Evolutionary conservation across 2,329 filamentous ascomycete genomes (phyloP), one percentile per base, ranked within the genome.

Genomic region (Neurospora crassa): DNA sequence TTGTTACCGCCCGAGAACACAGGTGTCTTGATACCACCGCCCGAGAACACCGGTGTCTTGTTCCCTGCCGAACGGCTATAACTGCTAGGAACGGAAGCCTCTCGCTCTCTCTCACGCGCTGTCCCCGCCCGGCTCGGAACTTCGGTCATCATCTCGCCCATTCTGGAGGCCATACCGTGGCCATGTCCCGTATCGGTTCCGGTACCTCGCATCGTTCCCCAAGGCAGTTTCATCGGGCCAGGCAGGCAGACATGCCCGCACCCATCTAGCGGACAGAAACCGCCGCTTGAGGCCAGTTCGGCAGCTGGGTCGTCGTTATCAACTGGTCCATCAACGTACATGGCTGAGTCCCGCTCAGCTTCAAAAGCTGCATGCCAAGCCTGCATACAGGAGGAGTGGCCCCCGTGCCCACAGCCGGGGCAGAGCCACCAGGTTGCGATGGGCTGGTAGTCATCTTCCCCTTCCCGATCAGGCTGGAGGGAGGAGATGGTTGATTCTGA

Each of bases 191-290:
- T 4, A 75, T 76, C 8, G 74, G 75, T 70, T 87, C 85, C 3
- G 83, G 80, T 0, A 84, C 81, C 0, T 80, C 83, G 2, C 85
- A 83, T 12, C 82, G 83, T 11, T 81, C 4, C 83, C 80, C 2
- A 81, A 81, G 0, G 81, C 82, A 37, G 77, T 79, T 1, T 77
- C 82, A 74, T 88, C 85, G 7, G 84, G 0, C 87, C 87, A 0
- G 88, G 87, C 0, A 90, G 82, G 73, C 89, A 91, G 40, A 87
- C 86, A 75, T 91, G 89, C 3, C 88, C 85, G 76, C 89, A 91
- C 0, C 89, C 88, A 73, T 90, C 88, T n/a, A 89, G 79, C 1
- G 89, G 88, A 74, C 89, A 91, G 78, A 85, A 89, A 0, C 89
- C 89, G 68, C 85, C 87, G 41, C 84, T 83, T 10, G 81, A 79